phyloP scores from a whole-genome alignment of 2,329 filamentous ascomycete species.

The Aspergillus amoenus region DNA sequence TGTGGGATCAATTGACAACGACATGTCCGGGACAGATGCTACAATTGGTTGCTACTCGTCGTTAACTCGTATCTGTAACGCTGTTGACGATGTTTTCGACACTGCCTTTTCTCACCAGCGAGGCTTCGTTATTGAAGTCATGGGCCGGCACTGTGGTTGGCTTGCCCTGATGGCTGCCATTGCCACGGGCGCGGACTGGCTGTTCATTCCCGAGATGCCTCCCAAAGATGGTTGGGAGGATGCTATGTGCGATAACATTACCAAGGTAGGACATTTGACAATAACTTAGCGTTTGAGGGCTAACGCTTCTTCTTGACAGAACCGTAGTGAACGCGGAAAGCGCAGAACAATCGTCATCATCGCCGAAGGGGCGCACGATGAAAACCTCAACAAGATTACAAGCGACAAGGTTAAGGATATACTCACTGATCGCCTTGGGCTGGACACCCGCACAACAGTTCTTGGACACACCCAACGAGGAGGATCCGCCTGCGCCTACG shows the following conservation, averaged over 20 bases:
- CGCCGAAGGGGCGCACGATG: constrained; percentile 89
- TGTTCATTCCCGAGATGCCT: constrained; percentile 95
- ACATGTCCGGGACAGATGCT: constrained; percentile 93
- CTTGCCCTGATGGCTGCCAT: constrained; percentile 94
- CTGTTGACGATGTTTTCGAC: constrained; percentile 90
- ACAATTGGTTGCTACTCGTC: constrained; percentile 97
- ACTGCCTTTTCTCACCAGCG: constrained; percentile 94
- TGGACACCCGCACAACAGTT: constrained; percentile 93
- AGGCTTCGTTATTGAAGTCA: constrained; percentile 97
- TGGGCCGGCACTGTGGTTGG: constrained; percentile 98
- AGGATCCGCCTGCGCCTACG: constrained; percentile 87
- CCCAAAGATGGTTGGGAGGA: constrained; percentile 83
- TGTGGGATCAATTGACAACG: constrained; percentile 97
- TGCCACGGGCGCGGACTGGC: constrained; percentile 90
- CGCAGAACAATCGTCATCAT: constrained; percentile 98
- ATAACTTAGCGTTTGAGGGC: background rate
- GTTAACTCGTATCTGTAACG: constrained; percentile 87
- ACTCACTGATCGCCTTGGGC: constrained; percentile 73
- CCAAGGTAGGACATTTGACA: constrained; percentile 52
- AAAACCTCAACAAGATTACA: constrained; percentile 78
- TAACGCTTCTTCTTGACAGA: constrained; percentile 49
- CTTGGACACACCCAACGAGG: constrained; percentile 97
- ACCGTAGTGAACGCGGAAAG: constrained; percentile 78
- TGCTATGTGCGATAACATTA: constrained; percentile 79
- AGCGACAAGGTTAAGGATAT: constrained; percentile 81